phyloP scores from a whole-genome alignment of 2,329 filamentous ascomycete species.

The Karstenula rhodostoma region DNA sequence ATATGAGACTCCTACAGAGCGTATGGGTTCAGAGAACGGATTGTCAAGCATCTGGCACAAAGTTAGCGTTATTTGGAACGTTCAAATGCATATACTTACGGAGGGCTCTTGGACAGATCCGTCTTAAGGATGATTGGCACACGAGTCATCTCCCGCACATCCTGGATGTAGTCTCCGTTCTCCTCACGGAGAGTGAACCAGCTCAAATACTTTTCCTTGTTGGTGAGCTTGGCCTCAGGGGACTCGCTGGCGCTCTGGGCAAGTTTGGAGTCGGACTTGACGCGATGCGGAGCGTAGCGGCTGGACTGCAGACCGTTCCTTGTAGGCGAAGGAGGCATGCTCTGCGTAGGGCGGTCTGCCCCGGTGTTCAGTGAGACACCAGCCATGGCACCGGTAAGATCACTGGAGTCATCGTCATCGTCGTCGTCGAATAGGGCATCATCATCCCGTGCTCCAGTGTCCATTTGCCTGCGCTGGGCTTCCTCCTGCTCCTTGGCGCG shows the following conservation, averaged over 20 bases:
- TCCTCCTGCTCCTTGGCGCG: conserved; percentile 88
- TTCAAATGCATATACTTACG: conserved; percentile 71
- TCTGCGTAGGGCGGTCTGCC: conserved; percentile 86
- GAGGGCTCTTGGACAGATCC: conserved; percentile 97
- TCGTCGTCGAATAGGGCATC: conserved; percentile 97
- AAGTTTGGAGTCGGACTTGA: conserved; percentile 93
- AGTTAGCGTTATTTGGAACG: conserved; percentile 26
- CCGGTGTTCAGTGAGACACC: conserved; percentile 80
- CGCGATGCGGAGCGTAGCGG: conserved; percentile 76
- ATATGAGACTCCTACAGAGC: conserved; percentile 57
- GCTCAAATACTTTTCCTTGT: conserved; percentile 96
- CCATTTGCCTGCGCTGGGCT: conserved; percentile 89
- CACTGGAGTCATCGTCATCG: conserved; percentile 82
- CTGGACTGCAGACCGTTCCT: conserved; percentile 73
- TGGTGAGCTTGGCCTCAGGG: conserved; percentile 80
- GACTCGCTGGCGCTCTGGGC: conserved; percentile 71
- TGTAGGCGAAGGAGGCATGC: conserved; percentile 89
- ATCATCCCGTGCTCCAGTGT: conserved; percentile 91
- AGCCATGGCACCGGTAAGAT: conserved; percentile 88
- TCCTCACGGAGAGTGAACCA: conserved; percentile 91
- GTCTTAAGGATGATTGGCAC: conserved; percentile 99
- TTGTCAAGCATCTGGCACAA: conserved; percentile 74
- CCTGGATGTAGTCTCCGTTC: conserved; percentile 95
- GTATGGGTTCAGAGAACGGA: conserved; percentile 82
- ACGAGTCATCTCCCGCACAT: conserved; percentile 96